Percentiles rank a stretch among this genome's conserved stretches.
These are phyloP conservation scores for Verticillium klebahnii DNA, from an alignment of 2,329 filamentous ascomycete genomes.

Conservation along the genomic window DNA sequence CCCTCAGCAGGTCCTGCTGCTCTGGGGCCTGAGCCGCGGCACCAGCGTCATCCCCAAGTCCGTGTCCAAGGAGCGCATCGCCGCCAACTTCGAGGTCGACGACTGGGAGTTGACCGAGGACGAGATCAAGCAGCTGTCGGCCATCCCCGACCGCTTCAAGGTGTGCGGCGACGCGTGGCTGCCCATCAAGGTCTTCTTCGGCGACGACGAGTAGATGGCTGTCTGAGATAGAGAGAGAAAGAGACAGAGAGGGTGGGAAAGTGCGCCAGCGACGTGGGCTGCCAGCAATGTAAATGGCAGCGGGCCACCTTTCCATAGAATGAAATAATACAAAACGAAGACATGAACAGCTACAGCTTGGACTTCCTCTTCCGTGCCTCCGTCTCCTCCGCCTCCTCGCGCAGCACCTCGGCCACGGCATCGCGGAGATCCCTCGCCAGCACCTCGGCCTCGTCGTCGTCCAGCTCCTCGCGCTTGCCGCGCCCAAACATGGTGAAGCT, in stretches of 20 bases:
- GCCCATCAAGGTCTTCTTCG: conserved; percentile 76
- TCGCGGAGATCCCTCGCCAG: conserved; percentile 53
- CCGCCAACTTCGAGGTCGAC: conserved; percentile 70
- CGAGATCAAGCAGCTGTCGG: conserved; percentile 65
- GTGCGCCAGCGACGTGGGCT: background rate
- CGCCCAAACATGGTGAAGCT: conserved; percentile 82
- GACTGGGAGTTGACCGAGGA: conserved; percentile 69
- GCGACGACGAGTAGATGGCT: conserved; percentile 64
- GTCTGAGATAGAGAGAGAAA: background rate
- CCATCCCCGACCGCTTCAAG: conserved; percentile 73
- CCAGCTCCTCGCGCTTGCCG: conserved; percentile 67
- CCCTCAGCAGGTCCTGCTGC: conserved; percentile 70
- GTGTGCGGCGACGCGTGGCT: conserved; percentile 72
- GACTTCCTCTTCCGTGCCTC: conserved; percentile 18
- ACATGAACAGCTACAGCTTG: conserved; percentile 28
- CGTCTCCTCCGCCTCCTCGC: conserved; percentile 38
- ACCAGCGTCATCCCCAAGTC: conserved; percentile 85
- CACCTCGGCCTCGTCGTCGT: conserved; percentile 65
- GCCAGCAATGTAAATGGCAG: conserved; percentile 2
- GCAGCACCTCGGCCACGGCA: conserved; percentile 42
- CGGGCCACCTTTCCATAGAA: conserved; percentile 4
- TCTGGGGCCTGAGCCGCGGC: conserved; percentile 77
- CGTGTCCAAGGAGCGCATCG: conserved; percentile 67
- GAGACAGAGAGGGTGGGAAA: background rate
- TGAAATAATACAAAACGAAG: conserved; percentile 5